phyloP scores from a whole-genome alignment of 768 basidiomycete genomes.

The Favolaschia claudopus region DNA sequence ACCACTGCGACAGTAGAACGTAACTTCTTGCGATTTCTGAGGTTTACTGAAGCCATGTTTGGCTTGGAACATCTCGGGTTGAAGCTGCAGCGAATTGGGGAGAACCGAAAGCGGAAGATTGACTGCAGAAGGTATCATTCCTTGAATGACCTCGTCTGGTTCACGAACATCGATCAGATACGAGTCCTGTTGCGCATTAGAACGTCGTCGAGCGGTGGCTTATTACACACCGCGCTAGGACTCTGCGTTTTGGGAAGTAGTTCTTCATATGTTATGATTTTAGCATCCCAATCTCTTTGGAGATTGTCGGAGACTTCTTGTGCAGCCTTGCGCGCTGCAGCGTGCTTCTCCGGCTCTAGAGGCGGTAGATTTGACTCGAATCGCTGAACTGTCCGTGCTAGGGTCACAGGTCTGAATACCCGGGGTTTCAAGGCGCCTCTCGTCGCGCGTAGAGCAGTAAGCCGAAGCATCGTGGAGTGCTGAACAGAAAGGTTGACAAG shows the following conservation, averaged over 20 bases:
- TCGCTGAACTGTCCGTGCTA: conserved; percentile 23
- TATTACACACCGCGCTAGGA: conserved; percentile 65
- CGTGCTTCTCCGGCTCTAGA: conserved; percentile 37
- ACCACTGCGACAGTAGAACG: conserved; percentile 93
- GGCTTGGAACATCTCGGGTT: conserved; percentile 60
- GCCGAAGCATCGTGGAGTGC: conserved; percentile 21
- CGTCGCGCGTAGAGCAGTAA: conserved; percentile 7
- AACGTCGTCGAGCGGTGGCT: not conserved
- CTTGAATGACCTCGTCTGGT: conserved; percentile 88
- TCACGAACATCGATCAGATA: conserved; percentile 93
- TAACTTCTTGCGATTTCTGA: conserved; percentile 70
- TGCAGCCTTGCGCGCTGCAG: conserved; percentile 39
- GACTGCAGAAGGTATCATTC: conserved; percentile 91
- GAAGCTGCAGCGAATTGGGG: conserved; percentile 66
- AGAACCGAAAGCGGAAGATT: conserved; percentile 88
- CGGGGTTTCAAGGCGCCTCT: conserved; percentile 15
- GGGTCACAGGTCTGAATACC: conserved; percentile 24
- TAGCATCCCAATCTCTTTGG: conserved; percentile 81
- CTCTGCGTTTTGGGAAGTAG: conserved; percentile 81
- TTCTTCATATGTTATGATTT: conserved; percentile 77
- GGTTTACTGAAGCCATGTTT: conserved; percentile 83
- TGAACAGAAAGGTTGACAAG: too few species aligned
- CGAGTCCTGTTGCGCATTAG: conserved; percentile 53
- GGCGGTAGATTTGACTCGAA: conserved; percentile 29
- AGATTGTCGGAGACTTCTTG: conserved; percentile 47